These are phyloP conservation scores for Pichia manshurica DNA, from an alignment of 805 yeast species.

Conservation along the genomic window DNA sequence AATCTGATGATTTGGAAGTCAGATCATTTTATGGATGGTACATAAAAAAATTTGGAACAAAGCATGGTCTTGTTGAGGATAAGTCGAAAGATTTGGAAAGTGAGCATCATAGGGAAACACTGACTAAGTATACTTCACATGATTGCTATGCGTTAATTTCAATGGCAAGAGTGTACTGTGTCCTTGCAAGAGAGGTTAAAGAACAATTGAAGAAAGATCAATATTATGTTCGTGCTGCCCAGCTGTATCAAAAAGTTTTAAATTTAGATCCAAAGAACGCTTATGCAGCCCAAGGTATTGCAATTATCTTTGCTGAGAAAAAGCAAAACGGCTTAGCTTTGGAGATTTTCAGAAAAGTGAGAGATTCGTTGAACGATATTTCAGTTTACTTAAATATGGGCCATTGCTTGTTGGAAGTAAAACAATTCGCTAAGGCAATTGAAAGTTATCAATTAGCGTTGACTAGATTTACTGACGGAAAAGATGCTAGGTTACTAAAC, in stretches of 20 bases:
- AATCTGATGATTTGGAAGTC: slow-evolving; percentile 66
- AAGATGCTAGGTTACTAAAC: slow-evolving; percentile 62
- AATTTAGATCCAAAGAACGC: slow-evolving; percentile 79
- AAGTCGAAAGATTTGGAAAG: slow-evolving; percentile 58
- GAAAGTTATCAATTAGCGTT: slow-evolving; percentile 84
- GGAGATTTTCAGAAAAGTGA: slow-evolving; percentile 78
- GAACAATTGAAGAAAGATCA: slow-evolving; percentile 56
- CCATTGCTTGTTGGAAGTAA: slow-evolving; percentile 76
- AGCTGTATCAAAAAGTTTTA: slow-evolving; percentile 81
- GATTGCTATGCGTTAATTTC: slow-evolving; percentile 87
- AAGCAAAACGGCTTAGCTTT: slow-evolving; percentile 70
- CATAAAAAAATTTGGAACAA: slow-evolving; percentile 53
- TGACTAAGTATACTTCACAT: slow-evolving; percentile 76
- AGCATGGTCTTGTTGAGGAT: slow-evolving; percentile 39
- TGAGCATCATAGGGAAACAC: slow-evolving; percentile 76
- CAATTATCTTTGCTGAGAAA: slow-evolving; percentile 85
- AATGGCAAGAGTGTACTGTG: slow-evolving; percentile 79
- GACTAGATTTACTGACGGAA: slow-evolving; percentile 53
- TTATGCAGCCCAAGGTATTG: slow-evolving; percentile 97
- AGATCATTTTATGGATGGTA: slow-evolving; percentile 94
- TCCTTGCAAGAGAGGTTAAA: slow-evolving; percentile 73
- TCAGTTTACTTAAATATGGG: slow-evolving; percentile 82
- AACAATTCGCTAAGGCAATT: slow-evolving; percentile 78
- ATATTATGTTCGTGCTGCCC: slow-evolving; percentile 85
- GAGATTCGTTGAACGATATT: slow-evolving; percentile 83